Conservation (phyloP, 257 asterid species). For the Nicotiana paniculata region DNA sequence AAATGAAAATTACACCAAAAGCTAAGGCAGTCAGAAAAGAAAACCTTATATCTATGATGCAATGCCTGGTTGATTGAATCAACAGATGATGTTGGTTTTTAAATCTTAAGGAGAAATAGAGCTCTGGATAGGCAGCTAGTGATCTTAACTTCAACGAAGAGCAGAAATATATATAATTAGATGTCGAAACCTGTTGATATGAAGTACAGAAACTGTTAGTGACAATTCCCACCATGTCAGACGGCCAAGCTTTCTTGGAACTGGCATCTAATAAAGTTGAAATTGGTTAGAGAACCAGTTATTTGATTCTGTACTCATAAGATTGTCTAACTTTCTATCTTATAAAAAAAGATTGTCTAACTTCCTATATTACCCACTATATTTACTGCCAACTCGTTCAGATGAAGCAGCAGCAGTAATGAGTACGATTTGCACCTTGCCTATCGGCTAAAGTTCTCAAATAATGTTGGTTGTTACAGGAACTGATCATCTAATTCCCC, state of each 20-base stretch:
- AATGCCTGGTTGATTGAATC: background rate
- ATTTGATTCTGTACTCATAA: background rate
- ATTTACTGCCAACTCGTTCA: background rate
- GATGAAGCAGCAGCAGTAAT: background rate
- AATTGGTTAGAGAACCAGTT: background rate
- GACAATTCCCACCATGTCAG: background rate
- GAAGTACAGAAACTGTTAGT: background rate
- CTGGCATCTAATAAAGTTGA: background rate
- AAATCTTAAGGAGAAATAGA: background rate
- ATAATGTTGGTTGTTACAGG: slow-evolving; percentile 35
- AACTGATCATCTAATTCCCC: slow-evolving; percentile 76
- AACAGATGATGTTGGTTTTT: background rate
- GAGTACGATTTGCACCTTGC: background rate
- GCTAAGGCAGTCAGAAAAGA: background rate
- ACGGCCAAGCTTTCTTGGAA: background rate
- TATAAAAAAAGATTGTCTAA: no score
- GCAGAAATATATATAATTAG: background rate
- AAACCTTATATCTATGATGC: background rate
- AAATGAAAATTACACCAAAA: background rate
- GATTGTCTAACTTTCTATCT: background rate
- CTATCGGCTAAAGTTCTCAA: background rate
- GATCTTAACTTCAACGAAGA: background rate
- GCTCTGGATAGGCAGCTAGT: background rate
- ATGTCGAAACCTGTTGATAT: background rate
- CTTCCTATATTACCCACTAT: background rate